Percentiles rank a stretch among this genome's conserved stretches.
phyloP scores from a whole-genome alignment of 768 basidiomycete species.

The Tricholoma sp. region DNA sequence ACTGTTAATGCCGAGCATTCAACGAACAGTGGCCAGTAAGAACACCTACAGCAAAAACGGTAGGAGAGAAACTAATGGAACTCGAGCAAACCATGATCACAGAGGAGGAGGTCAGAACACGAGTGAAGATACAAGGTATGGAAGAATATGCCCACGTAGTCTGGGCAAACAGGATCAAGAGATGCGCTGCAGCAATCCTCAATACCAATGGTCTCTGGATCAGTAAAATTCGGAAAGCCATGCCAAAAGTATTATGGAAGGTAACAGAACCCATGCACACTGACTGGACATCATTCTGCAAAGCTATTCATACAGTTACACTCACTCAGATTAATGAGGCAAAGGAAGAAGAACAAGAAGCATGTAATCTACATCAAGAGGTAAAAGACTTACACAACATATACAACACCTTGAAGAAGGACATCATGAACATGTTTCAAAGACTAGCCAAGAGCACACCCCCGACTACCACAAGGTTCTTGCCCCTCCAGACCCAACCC shows the following conservation, averaged over 20 bases:
- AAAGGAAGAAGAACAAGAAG: no score
- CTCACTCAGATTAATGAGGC: no score
- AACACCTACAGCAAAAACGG: constrained; percentile 1
- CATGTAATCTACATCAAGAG: no score
- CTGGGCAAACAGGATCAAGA: no score
- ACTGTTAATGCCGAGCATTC: neutral
- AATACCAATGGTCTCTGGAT: constrained; percentile 2
- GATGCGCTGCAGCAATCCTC: neutral
- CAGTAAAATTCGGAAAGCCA: neutral
- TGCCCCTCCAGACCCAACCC: no score
- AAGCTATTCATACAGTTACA: neutral
- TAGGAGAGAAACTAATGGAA: constrained; percentile 12
- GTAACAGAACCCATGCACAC: neutral
- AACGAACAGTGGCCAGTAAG: constrained; percentile 1
- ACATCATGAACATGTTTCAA: no score
- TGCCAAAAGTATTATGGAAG: neutral
- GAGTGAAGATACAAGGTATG: constrained; percentile 9
- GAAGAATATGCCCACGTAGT: neutral
- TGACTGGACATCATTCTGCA: neutral
- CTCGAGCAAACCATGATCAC: constrained; percentile 8
- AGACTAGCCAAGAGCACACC: no score
- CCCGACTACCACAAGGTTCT: no score
- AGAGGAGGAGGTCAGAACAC: constrained; percentile 9
- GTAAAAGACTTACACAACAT: no score
- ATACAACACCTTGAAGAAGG: no score